A percentile compares a stretch with the other conserved stretches of the same genome.
phyloP scores from a whole-genome alignment of 257 asterid species.

The Schizonepeta tenuifolia region DNA sequence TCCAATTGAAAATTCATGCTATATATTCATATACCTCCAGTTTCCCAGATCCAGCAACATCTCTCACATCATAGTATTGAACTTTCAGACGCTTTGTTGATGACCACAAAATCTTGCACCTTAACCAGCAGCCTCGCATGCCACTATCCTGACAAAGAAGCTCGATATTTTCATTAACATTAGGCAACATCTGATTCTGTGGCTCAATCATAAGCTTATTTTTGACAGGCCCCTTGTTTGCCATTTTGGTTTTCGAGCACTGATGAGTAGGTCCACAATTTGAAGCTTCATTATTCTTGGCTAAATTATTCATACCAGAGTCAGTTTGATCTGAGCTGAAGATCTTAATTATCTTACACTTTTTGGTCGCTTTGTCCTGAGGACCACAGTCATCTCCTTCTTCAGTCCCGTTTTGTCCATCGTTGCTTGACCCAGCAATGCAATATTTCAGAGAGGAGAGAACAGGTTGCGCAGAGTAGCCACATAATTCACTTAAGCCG shows the following conservation, averaged over 20 bases:
- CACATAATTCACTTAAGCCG: conserved; percentile 44
- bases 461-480: conserved; percentile 55
- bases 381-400: conserved; percentile 27
- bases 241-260: conserved; percentile 34
- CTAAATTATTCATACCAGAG: conserved; percentile 4
- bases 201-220: conserved; percentile 29
- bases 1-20: neutral
- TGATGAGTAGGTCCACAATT: conserved; percentile 31
- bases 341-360: conserved; percentile 27
- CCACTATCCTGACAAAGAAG: conserved; percentile 67
- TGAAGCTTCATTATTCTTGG: conserved; percentile 17
- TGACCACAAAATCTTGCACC: conserved; percentile 51
- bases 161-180: conserved; percentile 49
- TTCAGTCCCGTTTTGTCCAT: conserved; percentile 3
- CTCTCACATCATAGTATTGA: conserved; percentile 52
- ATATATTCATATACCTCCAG: conserved; percentile 54
- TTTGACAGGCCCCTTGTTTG: conserved; percentile 16
- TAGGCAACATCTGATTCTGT: conserved; percentile 12
- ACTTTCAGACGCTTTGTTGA: conserved; percentile 41
- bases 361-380: conserved; percentile 5
- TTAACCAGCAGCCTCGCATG: conserved; percentile 69
- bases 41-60: conserved; percentile 40
- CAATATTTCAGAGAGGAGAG: conserved; percentile 31
- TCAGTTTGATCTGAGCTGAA: neutral
- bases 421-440: conserved; percentile 24